These are phyloP conservation scores for Zymoseptoria passerinii DNA, from an alignment of 2,329 filamentous ascomycete genomes.

Conservation along the genomic window DNA sequence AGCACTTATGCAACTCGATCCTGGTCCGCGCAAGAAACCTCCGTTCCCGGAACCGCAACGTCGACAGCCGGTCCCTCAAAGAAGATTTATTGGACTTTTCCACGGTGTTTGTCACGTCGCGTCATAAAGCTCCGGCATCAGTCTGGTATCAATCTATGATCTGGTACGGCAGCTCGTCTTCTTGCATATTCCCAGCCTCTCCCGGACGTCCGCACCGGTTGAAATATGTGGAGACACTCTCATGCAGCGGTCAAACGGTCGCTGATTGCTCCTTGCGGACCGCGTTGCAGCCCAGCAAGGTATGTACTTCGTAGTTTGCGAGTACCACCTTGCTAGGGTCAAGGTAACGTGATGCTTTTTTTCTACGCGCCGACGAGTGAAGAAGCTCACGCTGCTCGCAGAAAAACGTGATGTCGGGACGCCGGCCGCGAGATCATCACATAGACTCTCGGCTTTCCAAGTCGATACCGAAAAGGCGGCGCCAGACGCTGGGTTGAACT, in stretches of 20 bases:
- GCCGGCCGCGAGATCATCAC: not conserved
- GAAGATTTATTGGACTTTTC: too few species aligned
- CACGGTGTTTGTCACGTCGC: not conserved
- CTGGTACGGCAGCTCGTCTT: not conserved
- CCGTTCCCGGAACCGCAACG: not conserved
- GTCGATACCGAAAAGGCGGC: not conserved
- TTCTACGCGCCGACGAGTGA: not conserved
- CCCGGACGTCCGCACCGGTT: not conserved
- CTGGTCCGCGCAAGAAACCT: not conserved
- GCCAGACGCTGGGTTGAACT: not conserved
- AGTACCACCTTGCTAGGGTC: not conserved
- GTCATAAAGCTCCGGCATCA: not conserved
- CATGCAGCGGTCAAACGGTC: not conserved
- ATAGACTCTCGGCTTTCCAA: not conserved
- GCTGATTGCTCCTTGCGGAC: not conserved
- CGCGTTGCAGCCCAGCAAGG: not conserved
- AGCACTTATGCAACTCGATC: not conserved
- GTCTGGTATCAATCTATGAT: not conserved
- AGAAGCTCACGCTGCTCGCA: not conserved
- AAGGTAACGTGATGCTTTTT: not conserved
- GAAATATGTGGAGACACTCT: not conserved
- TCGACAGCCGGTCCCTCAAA: too few species aligned
- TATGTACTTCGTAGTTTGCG: not conserved
- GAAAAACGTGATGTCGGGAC: not conserved
- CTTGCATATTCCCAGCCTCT: not conserved